Evolutionary conservation across 73 alveolate genomes (phyloP), one percentile per base, ranked within the genome.

Genomic region (Durusdinium trenchii): DNA sequence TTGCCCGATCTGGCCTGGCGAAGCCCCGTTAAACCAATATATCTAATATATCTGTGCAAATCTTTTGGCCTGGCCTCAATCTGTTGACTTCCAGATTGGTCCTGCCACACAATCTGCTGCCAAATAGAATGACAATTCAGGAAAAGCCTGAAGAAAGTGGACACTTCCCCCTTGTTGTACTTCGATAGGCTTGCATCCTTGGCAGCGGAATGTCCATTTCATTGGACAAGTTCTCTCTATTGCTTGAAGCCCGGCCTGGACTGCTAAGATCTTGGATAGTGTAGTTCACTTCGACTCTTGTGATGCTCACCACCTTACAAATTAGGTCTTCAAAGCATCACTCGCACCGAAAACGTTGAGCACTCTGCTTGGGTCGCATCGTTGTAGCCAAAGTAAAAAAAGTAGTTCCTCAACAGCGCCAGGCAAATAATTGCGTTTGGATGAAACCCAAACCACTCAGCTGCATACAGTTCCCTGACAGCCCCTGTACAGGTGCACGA

Each of bases 1-100:
- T 89, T 89, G 76, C 96, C 96, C 6, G 96, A 89, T 62, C 96
- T 46, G 14, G 96, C 96, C 96, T 89, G 38, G 78, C 42, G 78
- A 5, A 64, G 43, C 78, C 5, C 78, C 26, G 42, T 23, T 14
- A 26, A 64, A 42, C 20, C 32, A 23, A 42, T 64, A 23, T 6
- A 42, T 64, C 32, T 47, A 73, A 10, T 40, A 20, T 42, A 18
- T 5, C 52, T 38, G 60, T 38, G 20, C n/a, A 76, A 16, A 23
- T 35, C 30, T 20, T 26, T 6, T n/a, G 35, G 32, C 18, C 84
- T 28, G 36, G 96, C 96, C 79, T 64, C 86, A 32, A 89, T 46
- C 73, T 14, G 73, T 20, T 46, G 23, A 26, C 86, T 48, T 89
- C 96, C 64, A 47, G 86, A 45, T 81, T 81, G 71, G 32, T 81